Base-by-base conservation (phyloP, 805 yeast species). In the Ogataea populi-albae region DNA sequence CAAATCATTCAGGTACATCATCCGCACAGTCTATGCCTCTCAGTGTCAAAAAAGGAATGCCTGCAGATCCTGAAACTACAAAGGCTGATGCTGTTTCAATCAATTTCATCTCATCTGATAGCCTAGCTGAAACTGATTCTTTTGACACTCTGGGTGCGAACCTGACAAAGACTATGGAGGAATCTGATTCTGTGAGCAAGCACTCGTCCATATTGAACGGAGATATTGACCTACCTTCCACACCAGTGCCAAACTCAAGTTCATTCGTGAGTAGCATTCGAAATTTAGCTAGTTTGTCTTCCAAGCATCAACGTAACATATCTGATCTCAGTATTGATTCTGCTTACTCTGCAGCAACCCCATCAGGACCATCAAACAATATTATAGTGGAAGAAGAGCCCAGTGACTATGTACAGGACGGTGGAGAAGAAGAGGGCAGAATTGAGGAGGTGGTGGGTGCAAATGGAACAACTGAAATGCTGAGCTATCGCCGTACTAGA, bases 1-100 rank as follows among this genome's bases (percentile, higher is more conserved):
- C 60, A 10, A 27, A 27, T 6, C 37, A 38, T 6, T 44, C 56
- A 5, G 34, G 27, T 4, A 17, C 37, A 10, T 44, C 52, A 6
- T 43, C 51, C 4, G 19, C 39, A n/a, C 37, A 42, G 11, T 50
- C 59, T 7, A 38, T 54, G 11, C 50, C 58, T 5, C 36, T 55
- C 25, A 42, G 38, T 11, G 25, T 49, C 24, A 43, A 53, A 9
- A 44, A 70, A 42, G 60, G 75, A 3, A 51, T 65, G 1, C 79
- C 79, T 0, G 78, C 77, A 1, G 59, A 66, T 41, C 79, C 80
- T 0, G 66, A 61, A 30, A 75, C 78, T 1, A 75, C 79, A 0
- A 65, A 52, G 32, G 65, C 71, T 21, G 78, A 75, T 46, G 79
- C 74, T 14, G 69, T 58, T 28, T 64, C 72, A 3, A 43, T 52